phyloP scores from a whole-genome alignment of 345 rosid species.

The Punica granatum region DNA sequence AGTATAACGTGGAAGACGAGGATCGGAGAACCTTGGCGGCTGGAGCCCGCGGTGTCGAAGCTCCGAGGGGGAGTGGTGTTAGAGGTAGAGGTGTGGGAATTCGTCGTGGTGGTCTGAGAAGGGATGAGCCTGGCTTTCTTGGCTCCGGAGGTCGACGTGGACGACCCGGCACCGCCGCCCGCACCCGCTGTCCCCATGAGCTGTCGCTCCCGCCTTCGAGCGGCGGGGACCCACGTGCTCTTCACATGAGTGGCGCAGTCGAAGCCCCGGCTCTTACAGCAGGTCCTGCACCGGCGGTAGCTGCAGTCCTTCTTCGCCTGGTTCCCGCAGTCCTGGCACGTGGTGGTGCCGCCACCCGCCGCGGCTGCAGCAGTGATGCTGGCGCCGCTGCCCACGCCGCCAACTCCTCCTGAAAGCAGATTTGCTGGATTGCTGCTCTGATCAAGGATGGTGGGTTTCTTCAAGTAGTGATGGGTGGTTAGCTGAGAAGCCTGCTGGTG shows the following conservation, averaged over 20 bases:
- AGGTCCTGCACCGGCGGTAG: conserved; percentile 83
- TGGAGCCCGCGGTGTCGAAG: conserved; percentile 80
- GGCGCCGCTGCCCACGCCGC: conserved; percentile 23
- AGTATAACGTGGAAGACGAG: not conserved
- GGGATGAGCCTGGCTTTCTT: conserved; percentile 72
- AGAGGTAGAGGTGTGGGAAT: conserved; percentile 83
- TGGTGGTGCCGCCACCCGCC: conserved; percentile 16
- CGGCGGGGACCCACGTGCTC: conserved; percentile 98
- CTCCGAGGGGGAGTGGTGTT: conserved; percentile 87
- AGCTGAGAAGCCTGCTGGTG: conserved; percentile 16
- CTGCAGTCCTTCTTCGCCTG: conserved; percentile 93
- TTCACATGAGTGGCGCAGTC: conserved; percentile 89
- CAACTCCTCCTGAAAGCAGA: conserved; percentile 18
- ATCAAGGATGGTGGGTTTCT: conserved; percentile 30
- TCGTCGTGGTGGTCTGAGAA: conserved; percentile 57
- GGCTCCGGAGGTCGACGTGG: conserved; percentile 68
- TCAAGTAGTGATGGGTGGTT: conserved; percentile 23
- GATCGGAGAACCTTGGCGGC: conserved; percentile 70
- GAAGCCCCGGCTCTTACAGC: conserved; percentile 91
- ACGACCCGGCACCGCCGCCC: conserved; percentile 48
- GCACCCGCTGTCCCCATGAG: conserved; percentile 26
- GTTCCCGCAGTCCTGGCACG: conserved; percentile 98
- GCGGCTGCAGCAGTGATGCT: conserved; percentile 42
- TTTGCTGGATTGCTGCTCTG: conserved; percentile 23
- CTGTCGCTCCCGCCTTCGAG: conserved; percentile 85